Base-by-base conservation (phyloP, 208 protist genomes). In the Trypanosoma conorhini region DNA sequence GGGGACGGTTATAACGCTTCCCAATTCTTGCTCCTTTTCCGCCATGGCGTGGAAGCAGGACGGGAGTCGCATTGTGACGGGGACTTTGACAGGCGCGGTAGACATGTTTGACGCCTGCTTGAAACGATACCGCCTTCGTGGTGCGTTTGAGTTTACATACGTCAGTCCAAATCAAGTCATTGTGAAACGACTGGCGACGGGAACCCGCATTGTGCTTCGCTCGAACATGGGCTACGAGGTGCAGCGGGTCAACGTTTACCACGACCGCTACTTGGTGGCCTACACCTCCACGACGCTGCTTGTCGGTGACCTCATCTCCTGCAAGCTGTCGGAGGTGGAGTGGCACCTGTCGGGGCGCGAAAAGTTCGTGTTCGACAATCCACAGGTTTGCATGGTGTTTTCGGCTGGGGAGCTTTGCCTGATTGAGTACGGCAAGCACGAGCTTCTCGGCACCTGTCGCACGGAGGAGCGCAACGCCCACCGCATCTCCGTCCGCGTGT, bases 101-200 rank as follows among this genome's bases (percentile, higher is more conserved):
- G 98, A 99, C 62, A 75, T 98, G 76, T 99, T 97, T 81, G 98
- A 99, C 76, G 89, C 97, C 19, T 99, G 97, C 79, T 74, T 99
- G 48, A 89, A 91, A 57, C 89, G 98, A 56, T 97, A 98, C 72
- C 86, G 92, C 30, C 88, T 98, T 74, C 93, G 97, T 60, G 88
- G 93, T 60, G 92, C 97, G 52, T 99, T 99, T 80, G 97, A 99
- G 84, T 98, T 99, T 79, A 98, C 97, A 56, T 99, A 98, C 86
- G 95, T 99, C 21, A 96, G 91, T 72, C 85, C 97, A 70, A 96
- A 90, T 59, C 97, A 98, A 73, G 96, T 99, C 15, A 98, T 99
- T 72, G 98, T 99, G 60, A 98, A 98, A 85, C 85, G 93, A 22
- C 80, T 99, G 19, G 81, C 87, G 12, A 97, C 87, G 9, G 92